Evolutionary conservation across 2,329 filamentous ascomycete genomes (phyloP), one percentile per base, ranked within the genome.

Genomic region (Scleromitrula shiraiana): DNA sequence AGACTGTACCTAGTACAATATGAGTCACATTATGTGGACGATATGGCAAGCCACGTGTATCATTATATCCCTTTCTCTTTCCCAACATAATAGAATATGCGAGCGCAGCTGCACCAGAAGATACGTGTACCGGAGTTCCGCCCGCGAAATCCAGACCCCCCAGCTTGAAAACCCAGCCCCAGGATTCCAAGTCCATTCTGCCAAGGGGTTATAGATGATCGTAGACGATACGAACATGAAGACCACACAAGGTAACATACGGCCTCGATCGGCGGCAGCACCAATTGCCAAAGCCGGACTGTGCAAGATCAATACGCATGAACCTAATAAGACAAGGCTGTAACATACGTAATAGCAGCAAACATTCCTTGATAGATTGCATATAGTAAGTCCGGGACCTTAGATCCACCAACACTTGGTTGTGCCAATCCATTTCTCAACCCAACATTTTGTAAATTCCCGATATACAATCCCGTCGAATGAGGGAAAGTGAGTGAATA

Each of bases 151-250:
- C 89, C 37, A 94, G 76, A 23, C 85, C 87, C 39, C 88, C 88
- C 69, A 94, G 77, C 56, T 78, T 74, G 67, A 77, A 85, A 10
- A 83, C 80, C 89, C 89, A 95, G 19, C 89, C 89, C 26, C 71
- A 71, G 85, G 67, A 64, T 95, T 95, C 89, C 89, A 95, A 7
- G 87, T 94, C 89, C 89, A 95, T 75, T 88, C 95, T 37, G 89
- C 89, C 63, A 95, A 88, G 2, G 88, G 85, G 60, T 95, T 88
- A 67, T 95, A 95, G 64, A 95, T 85, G 50, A 95, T 64, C 5
- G 89, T 95, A 1, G 84, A 77, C 89, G 89, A 95, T 65, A 95
- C 71, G 62, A 95, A 91, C 83, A 94, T 93, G 74, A 95, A 95
- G 62, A 95, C 74, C 56, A 95, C 79, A 64, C 85, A 89, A 10